Conservation (phyloP, 768 basidiomycete species). For the Hericium erinaceus region DNA sequence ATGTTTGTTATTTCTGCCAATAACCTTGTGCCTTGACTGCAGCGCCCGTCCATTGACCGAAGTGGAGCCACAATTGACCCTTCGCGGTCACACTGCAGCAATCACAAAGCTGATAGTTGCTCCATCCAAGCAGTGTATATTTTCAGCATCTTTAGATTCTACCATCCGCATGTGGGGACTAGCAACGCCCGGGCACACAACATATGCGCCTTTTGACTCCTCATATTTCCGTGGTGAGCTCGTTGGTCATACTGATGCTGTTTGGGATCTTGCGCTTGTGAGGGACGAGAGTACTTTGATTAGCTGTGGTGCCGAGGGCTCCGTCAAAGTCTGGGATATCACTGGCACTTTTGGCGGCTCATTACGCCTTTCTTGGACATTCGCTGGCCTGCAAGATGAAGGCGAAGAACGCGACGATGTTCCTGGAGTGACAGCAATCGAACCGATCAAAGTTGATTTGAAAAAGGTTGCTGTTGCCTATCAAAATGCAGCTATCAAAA, state of each 20-base stretch:
- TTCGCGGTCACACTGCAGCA: slow-evolving; percentile 86
- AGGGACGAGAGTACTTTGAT: slow-evolving; percentile 79
- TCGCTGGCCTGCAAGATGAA: slow-evolving; percentile 52
- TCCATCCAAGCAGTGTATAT: slow-evolving; percentile 66
- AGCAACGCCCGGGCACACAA: slow-evolving; percentile 67
- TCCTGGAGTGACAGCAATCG: slow-evolving; percentile 72
- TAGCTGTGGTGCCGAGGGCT: slow-evolving; percentile 85
- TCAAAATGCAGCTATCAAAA: slow-evolving; percentile 79
- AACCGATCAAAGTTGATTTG: slow-evolving; percentile 73
- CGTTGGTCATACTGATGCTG: slow-evolving; percentile 89
- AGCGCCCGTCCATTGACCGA: slow-evolving; percentile 64
- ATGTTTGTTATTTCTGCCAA: slow-evolving; percentile 3
- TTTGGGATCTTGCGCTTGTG: slow-evolving; percentile 90
- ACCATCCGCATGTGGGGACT: slow-evolving; percentile 89
- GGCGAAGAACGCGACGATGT: slow-evolving; percentile 32
- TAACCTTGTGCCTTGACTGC: slow-evolving; percentile 26
- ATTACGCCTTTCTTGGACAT: slow-evolving; percentile 73
- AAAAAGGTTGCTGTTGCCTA: slow-evolving; percentile 88
- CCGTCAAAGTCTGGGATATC: slow-evolving; percentile 91
- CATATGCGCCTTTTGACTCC: slow-evolving; percentile 87
- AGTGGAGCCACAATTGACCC: slow-evolving; percentile 86
- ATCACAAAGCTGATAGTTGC: slow-evolving; percentile 82
- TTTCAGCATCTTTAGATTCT: slow-evolving; percentile 89
- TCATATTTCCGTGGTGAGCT: slow-evolving; percentile 68
- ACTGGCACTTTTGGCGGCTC: slow-evolving; percentile 55